Evolutionary conservation across 495 filamentous ascomycete species (phyloP), one percentile per base, ranked within the genome.

Genomic region (Lasiosphaeris hirsuta): DNA sequence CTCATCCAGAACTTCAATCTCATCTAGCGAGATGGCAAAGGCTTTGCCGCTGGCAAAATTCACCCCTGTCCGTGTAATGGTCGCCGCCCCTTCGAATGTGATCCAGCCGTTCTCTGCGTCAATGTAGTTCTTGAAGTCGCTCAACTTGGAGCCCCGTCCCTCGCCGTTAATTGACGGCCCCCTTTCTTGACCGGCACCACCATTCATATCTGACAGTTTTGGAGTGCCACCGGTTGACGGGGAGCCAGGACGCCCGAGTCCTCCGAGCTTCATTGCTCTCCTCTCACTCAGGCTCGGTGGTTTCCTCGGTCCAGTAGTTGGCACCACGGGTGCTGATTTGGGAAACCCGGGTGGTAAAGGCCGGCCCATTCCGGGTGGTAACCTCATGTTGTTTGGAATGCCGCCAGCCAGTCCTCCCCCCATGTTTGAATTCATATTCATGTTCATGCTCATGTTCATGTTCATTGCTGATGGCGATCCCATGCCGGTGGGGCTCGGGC

Each of bases 11-110:
- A 88, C 93, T 63, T 97, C 93, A 2, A 99, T 87, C 65, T 99
- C 94, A 60, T 97, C 93, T 42, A 99, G 77, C 7, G 94, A 97
- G 57, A 99, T 97, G 66, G 79, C 89, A 75, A 99, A 97, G 59
- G 85, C 91, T 19, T 85, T 88, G 2, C 94, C 94, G 30, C 86
- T 88, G 3, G 90, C 87, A 65, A 99, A 99, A 62, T 97, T 84
- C 50, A 99, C 89, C 18, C 94, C 94, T 50, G 88, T 84, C 3
- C 88, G 86, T 53, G 91, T 90, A 35, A 99, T 85, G 17, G 90
- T 82, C 4, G 94, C 94, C 58, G 96, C 96, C 57, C 91, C 92
- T 60, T 90, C 91, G 71, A 99, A 99, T 15, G 86, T 93, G 55
- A 99, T 73, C 23, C 88, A 95, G 13, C 94, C 94, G 19, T 90